Conservation (phyloP, 352 stramenopile species). For the Globisporangium splendens region DNA sequence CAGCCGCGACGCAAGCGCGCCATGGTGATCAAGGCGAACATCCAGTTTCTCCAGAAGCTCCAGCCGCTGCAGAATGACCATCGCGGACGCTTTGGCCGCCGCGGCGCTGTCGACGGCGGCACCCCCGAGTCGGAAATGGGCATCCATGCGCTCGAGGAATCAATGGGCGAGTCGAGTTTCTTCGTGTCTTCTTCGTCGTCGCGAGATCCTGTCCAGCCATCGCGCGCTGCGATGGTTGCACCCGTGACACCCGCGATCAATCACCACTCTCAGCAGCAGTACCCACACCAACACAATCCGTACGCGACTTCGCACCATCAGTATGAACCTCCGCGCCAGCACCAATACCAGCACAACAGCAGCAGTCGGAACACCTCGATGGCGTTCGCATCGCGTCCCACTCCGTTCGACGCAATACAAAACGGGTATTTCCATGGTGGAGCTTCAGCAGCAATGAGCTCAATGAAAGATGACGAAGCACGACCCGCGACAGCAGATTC, state of each 20-base stretch:
- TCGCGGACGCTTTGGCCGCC: constrained; percentile 47
- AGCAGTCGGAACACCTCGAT: constrained; percentile 9
- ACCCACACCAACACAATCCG: neutral
- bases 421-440: constrained; percentile 14
- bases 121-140: constrained; percentile 26
- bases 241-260: constrained; percentile 7
- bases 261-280: constrained; percentile 1
- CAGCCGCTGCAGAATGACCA: constrained; percentile 58
- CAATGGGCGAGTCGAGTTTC: constrained; percentile 71
- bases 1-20: constrained; percentile 44
- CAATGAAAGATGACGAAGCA: constrained; percentile 51
- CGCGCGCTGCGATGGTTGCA: constrained; percentile 37
- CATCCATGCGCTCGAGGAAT: constrained; percentile 62
- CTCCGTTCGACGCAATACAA: constrained; percentile 8
- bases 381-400: constrained; percentile 2
- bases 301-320: constrained; percentile 4
- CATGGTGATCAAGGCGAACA: constrained; percentile 49
- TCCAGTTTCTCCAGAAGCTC: constrained; percentile 70
- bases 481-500: constrained; percentile 30
- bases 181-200: constrained; percentile 19
- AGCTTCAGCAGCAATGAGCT: constrained; percentile 16
- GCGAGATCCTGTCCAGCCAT: constrained; percentile 21
- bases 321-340: constrained; percentile 1
- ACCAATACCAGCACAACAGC: constrained; percentile 1
- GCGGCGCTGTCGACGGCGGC: constrained; percentile 62